Evolutionary conservation across 306 rosid species (phyloP).

Genomic region (Urtica urens): DNA sequence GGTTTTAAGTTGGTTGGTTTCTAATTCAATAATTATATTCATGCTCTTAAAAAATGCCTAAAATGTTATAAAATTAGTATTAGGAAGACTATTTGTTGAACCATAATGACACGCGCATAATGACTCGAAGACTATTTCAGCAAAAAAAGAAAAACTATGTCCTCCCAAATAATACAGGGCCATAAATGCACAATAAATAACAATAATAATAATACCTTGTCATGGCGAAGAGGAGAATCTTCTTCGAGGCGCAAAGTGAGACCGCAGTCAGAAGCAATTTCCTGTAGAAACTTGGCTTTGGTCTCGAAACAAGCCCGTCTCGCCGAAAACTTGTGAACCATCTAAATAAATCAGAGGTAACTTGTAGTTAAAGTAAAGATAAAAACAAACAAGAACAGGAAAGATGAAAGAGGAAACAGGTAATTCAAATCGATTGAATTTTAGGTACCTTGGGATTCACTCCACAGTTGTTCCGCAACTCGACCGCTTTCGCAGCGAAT

Average conservation of each 20-base stretch:
- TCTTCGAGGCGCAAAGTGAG: slow-evolving; percentile 34
- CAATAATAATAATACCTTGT: no score
- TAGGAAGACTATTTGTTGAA: no score
- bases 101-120: no score
- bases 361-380: neutral
- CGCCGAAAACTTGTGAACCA: slow-evolving; percentile 42
- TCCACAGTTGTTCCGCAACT: slow-evolving; percentile 33
- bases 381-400: neutral
- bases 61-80: no score
- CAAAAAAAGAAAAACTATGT: no score
- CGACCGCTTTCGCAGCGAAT: slow-evolving; percentile 37
- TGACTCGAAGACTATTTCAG: no score
- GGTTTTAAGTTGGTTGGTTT: no score
- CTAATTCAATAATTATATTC: no score
- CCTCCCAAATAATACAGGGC: no score
- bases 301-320: slow-evolving; percentile 22
- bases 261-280: slow-evolving; percentile 39
- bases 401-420: no score
- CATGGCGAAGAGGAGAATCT: slow-evolving; percentile 13
- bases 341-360: slow-evolving; percentile 23
- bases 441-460: slow-evolving; percentile 40
- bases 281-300: slow-evolving; percentile 28
- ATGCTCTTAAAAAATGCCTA: no score
- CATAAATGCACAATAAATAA: no score
- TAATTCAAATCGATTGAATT: neutral